These are phyloP conservation scores for Epichloe hybrida DNA, from an alignment of 2,329 filamentous ascomycete species.

Conservation along the genomic window DNA sequence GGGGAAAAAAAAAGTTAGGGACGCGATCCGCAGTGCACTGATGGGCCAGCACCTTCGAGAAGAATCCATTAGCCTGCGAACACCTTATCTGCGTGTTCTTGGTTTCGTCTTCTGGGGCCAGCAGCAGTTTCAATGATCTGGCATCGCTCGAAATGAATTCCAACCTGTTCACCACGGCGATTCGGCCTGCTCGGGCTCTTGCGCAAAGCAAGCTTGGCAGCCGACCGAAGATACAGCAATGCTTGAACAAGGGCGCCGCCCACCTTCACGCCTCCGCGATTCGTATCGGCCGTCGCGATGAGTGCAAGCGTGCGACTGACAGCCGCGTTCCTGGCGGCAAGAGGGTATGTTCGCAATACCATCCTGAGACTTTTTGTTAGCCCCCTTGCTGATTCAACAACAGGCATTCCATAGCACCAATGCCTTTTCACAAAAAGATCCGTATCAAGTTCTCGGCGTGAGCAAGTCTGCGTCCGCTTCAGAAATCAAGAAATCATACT, in stretches of 20 bases:
- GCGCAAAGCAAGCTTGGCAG: slow-evolving; percentile 28
- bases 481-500: slow-evolving; percentile 98
- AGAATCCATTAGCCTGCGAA: slow-evolving; percentile 3
- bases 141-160: slow-evolving; percentile 30
- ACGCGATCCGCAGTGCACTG: not conserved
- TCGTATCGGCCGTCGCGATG: slow-evolving; percentile 9
- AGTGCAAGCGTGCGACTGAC: slow-evolving; percentile 9
- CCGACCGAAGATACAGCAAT: slow-evolving; percentile 25
- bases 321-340: slow-evolving; percentile 11
- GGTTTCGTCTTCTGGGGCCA: not conserved
- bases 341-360: slow-evolving; percentile 13
- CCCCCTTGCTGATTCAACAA: not conserved
- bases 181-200: slow-evolving; percentile 31
- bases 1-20: slow-evolving; percentile 8
- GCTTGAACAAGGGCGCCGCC: slow-evolving; percentile 24
- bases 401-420: slow-evolving; percentile 50
- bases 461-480: slow-evolving; percentile 63
- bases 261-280: slow-evolving; percentile 20
- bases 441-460: slow-evolving; percentile 79
- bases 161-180: slow-evolving; percentile 31
- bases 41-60: slow-evolving; percentile 4
- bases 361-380: not conserved
- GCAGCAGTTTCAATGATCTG: slow-evolving; percentile 15
- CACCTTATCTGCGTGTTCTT: not conserved
- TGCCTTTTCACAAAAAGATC: slow-evolving; percentile 50